Conservation (phyloP, 1,139 yeast genomes). For the Tardiomyces digboiensis region DNA sequence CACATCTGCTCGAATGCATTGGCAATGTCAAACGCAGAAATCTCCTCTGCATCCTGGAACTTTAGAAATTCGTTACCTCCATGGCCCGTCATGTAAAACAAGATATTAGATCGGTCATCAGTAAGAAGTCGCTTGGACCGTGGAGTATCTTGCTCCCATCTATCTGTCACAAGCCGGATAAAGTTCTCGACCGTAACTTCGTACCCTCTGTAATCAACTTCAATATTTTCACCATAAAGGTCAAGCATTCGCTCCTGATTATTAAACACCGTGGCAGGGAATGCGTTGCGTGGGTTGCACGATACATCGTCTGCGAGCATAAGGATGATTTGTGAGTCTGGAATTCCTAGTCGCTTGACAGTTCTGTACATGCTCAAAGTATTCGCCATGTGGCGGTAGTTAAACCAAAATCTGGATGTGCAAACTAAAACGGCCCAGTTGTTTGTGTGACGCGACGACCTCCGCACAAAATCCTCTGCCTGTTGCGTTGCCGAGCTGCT, state of each 20-base stretch:
- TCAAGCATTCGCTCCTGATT: conserved; percentile 93
- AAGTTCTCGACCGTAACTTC: conserved; percentile 98
- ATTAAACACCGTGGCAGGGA: conserved; percentile 94
- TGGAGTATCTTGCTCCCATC: conserved; percentile 95
- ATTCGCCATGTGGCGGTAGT: conserved; percentile 91
- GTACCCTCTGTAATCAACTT: conserved; percentile 95
- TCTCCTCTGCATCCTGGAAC: conserved; percentile 98
- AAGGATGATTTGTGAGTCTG: conserved; percentile 92
- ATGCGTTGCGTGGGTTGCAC: conserved; percentile 91
- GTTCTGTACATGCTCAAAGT: conserved; percentile 91
- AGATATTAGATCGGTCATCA: conserved; percentile 89
- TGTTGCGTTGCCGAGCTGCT: background rate
- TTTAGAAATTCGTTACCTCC: conserved; percentile 97
- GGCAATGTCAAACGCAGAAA: conserved; percentile 90
- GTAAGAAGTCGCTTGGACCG: conserved; percentile 83
- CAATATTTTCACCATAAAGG: conserved; percentile 87
- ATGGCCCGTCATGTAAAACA: conserved; percentile 95
- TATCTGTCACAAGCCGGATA: conserved; percentile 77
- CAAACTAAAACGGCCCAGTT: conserved; percentile 78
- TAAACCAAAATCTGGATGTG: conserved; percentile 96
- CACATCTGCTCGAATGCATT: conserved; percentile 97
- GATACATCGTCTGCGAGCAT: conserved; percentile 98
- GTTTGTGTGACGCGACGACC: conserved; percentile 14
- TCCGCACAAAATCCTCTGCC: background rate
- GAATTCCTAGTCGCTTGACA: conserved; percentile 90